Evolutionary conservation across 768 basidiomycete species (phyloP).

Genomic region (Calocera cornea): DNA sequence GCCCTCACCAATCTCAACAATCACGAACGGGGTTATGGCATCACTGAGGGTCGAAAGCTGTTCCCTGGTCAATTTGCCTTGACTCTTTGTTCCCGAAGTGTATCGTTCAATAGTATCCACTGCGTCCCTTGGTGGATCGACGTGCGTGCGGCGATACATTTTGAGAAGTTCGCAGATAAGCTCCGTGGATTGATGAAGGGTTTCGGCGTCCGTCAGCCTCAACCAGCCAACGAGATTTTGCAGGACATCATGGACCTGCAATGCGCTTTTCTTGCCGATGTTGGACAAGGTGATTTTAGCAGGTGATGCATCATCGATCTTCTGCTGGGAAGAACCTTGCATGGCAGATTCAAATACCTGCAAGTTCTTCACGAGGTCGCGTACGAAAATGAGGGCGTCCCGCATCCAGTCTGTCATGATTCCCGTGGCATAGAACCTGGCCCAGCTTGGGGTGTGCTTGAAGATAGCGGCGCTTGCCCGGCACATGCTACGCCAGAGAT

Average conservation of each 20-base stretch:
- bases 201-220: constrained; percentile 80
- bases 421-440: constrained; percentile 59
- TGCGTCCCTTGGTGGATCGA: constrained; percentile 41
- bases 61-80: constrained; percentile 21
- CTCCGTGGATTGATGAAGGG: constrained; percentile 77
- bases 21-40: constrained; percentile 42
- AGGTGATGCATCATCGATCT: constrained; percentile 23
- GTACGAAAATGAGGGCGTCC: constrained; percentile 86
- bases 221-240: constrained; percentile 75
- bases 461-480: constrained; percentile 72
- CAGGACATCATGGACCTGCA: constrained; percentile 62
- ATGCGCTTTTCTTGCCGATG: constrained; percentile 61
- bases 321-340: constrained; percentile 16
- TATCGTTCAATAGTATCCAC: constrained; percentile 47
- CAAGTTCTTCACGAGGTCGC: constrained; percentile 72
- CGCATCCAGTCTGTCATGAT: constrained; percentile 97
- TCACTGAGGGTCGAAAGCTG: constrained; percentile 55
- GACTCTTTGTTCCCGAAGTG: constrained; percentile 19
- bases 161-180: constrained; percentile 66
- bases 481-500: constrained; percentile 75
- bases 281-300: constrained; percentile 35
- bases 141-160: constrained; percentile 51
- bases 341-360: constrained; percentile 62
- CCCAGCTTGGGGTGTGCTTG: constrained; percentile 70
- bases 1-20: constrained; percentile 14